These are phyloP conservation scores for Coffea canephora DNA, from an alignment of 257 asterid species.

Conservation along the genomic window DNA sequence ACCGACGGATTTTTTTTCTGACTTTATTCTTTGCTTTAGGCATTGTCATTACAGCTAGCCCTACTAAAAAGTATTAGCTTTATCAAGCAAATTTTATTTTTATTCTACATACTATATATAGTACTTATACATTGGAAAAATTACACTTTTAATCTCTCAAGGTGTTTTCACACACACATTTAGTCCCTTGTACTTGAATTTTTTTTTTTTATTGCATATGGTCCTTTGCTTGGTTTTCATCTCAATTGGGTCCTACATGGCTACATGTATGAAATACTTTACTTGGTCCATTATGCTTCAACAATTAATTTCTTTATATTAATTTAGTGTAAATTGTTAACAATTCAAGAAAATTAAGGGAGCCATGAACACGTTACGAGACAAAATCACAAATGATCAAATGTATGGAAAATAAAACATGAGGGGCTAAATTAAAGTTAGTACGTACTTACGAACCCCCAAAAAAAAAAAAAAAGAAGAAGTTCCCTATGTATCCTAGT, in stretches of 20 bases:
- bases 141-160: neutral
- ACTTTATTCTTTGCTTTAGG: constrained; percentile 22
- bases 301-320: neutral
- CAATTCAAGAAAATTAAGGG: neutral
- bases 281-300: neutral
- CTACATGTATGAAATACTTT: neutral
- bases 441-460: neutral
- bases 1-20: constrained; percentile 29
- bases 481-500: neutral
- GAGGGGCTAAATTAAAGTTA: neutral
- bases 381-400: neutral
- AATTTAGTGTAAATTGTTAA: neutral
- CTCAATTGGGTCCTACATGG: neutral
- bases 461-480: neutral
- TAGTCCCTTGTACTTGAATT: neutral
- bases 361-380: neutral
- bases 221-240: neutral
- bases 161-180: neutral
- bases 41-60: constrained; percentile 12
- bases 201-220: neutral
- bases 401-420: neutral
- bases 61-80: neutral
- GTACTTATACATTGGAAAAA: neutral
- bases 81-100: neutral
- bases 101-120: neutral